Percentiles rank a stretch among this genome's conserved stretches.
These are phyloP conservation scores for Ogataea pini DNA, from an alignment of 805 yeast species.

Conservation along the genomic window DNA sequence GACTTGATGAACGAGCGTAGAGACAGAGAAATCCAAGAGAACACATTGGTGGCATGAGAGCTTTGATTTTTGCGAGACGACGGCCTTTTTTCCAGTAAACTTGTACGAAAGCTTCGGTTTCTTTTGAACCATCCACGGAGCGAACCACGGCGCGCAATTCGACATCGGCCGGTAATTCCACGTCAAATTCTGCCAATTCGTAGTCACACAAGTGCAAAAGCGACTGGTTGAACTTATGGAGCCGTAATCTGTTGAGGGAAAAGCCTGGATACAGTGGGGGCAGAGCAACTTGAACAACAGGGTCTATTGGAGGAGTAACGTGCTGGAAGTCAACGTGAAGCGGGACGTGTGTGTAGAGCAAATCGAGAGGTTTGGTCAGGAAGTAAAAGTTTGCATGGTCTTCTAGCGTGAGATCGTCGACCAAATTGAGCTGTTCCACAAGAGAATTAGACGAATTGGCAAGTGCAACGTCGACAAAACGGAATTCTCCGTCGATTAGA, in stretches of 20 bases:
- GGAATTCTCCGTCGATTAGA: conserved; percentile 71
- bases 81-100: conserved; percentile 64
- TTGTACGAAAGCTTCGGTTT: conserved; percentile 71
- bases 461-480: conserved; percentile 71
- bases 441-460: conserved; percentile 61
- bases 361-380: conserved; percentile 69
- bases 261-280: conserved; percentile 89
- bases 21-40: conserved; percentile 72
- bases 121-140: conserved; percentile 36
- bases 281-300: conserved; percentile 70
- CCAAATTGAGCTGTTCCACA: conserved; percentile 43
- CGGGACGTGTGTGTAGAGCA: conserved; percentile 88
- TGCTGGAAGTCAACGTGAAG: conserved; percentile 78
- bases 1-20: conserved; percentile 44
- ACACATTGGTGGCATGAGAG: conserved; percentile 70
- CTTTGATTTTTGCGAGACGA: conserved; percentile 77
- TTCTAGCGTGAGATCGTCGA: conserved; percentile 25
- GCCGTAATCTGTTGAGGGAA: conserved; percentile 55
- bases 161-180: conserved; percentile 67
- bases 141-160: conserved; percentile 66
- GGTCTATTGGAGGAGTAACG: conserved; percentile 80
- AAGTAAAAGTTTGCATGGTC: conserved; percentile 56
- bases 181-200: conserved; percentile 77
- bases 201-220: conserved; percentile 69
- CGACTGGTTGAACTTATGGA: conserved; percentile 75